These are phyloP conservation scores for Calocybe indica DNA, from an alignment of 768 basidiomycete genomes.

Conservation along the genomic window DNA sequence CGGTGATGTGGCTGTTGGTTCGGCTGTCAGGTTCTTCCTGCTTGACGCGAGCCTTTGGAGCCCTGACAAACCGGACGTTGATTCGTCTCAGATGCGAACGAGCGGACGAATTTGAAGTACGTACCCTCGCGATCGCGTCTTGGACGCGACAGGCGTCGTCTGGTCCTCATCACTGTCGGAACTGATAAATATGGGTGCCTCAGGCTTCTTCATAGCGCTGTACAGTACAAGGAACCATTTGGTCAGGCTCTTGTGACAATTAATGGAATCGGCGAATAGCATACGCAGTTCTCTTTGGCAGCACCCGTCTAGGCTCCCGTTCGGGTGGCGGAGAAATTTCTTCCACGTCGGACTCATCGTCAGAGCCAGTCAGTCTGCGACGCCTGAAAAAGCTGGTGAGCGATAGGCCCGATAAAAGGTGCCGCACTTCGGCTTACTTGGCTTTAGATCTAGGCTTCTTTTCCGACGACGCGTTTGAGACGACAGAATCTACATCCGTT, in stretches of 20 bases:
- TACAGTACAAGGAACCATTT: not conserved
- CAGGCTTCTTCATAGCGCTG: slow-evolving; percentile 35
- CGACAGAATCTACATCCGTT: no score
- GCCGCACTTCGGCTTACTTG: slow-evolving; percentile 23
- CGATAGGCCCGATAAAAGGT: no score
- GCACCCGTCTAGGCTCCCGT: slow-evolving; percentile 38
- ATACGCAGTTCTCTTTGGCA: slow-evolving; percentile 59
- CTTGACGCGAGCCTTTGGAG: slow-evolving; percentile 6
- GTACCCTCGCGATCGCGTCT: slow-evolving; percentile 11
- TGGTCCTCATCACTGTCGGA: slow-evolving; percentile 32
- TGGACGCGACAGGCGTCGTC: slow-evolving; percentile 10
- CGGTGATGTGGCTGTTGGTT: slow-evolving; percentile 25
- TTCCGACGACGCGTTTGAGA: no score
- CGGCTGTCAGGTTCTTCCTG: slow-evolving; percentile 12
- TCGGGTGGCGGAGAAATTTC: slow-evolving; percentile 25
- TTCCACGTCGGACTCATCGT: slow-evolving; percentile 24
- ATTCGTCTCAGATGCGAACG: slow-evolving; percentile 10
- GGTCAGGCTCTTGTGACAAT: not conserved
- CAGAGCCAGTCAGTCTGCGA: slow-evolving; percentile 45
- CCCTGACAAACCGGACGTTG: not conserved
- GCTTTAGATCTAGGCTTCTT: slow-evolving; percentile 25
- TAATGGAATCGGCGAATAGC: slow-evolving; percentile 13
- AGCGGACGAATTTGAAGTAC: slow-evolving; percentile 1
- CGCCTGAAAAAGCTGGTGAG: slow-evolving; percentile 29
- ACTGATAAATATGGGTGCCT: slow-evolving; percentile 27